These are phyloP conservation scores for Verticillium longisporum DNA, from an alignment of 2,329 filamentous ascomycete genomes.

Conservation along the genomic window DNA sequence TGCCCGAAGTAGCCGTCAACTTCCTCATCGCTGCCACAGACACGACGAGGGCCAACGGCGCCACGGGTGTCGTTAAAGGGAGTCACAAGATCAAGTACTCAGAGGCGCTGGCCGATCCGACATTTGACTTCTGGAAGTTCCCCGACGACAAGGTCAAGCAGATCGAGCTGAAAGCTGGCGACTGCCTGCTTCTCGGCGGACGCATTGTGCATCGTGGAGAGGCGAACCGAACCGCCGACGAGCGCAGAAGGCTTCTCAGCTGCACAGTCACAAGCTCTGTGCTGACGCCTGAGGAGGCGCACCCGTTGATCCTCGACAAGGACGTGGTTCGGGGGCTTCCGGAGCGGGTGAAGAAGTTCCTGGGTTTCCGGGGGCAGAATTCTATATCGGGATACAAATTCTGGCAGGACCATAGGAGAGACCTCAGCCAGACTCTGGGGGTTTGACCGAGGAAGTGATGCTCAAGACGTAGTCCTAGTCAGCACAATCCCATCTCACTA, in stretches of 20 bases:
- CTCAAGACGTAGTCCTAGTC: too few species aligned
- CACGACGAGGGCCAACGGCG: slow-evolving; percentile 13
- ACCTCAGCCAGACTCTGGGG: not conserved
- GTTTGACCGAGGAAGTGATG: not conserved
- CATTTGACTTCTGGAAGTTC: slow-evolving; percentile 1
- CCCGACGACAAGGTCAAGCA: slow-evolving; percentile 8
- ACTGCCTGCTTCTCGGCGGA: slow-evolving; percentile 6
- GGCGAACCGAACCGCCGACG: slow-evolving; percentile 5
- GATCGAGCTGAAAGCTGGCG: slow-evolving; percentile 7
- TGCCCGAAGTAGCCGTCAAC: slow-evolving; percentile 8
- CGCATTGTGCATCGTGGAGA: slow-evolving; percentile 8
- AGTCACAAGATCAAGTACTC: slow-evolving; percentile 1
- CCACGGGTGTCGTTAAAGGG: slow-evolving; percentile 11
- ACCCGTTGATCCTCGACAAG: slow-evolving; percentile 1
- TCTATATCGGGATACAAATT: slow-evolving; percentile 2
- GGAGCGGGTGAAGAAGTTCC: slow-evolving; percentile 8
- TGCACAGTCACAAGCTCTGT: slow-evolving; percentile 7
- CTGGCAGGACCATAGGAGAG: slow-evolving; percentile 3
- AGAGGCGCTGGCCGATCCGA: not conserved
- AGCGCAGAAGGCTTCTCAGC: slow-evolving; percentile 5
- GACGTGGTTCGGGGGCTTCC: not conserved
- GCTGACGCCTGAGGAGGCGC: slow-evolving; percentile 7
- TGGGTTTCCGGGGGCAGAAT: slow-evolving; percentile 3
- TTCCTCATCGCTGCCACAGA: slow-evolving; percentile 12
- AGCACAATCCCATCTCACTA: too few species aligned